Conservation (phyloP, 306 rosid species). For the Prunus campanulata region DNA sequence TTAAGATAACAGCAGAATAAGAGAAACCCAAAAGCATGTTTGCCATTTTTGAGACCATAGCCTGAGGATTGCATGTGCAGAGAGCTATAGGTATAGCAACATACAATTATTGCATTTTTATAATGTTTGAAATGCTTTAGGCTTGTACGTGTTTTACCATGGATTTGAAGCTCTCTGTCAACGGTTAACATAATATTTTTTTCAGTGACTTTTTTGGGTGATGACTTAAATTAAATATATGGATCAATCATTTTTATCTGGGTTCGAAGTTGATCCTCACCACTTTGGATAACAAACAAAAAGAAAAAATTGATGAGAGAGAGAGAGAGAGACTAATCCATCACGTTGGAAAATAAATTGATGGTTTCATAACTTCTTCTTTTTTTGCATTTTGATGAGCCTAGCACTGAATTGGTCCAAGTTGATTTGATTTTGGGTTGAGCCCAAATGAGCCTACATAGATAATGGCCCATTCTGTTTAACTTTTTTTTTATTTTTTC, state of each 20-base stretch:
- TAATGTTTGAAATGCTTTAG: not conserved
- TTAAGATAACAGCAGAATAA: conserved; percentile 1
- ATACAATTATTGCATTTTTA: not conserved
- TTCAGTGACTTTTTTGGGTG: not conserved
- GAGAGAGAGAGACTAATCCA: not conserved
- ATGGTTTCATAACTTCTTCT: too few species aligned
- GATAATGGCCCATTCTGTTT: not conserved
- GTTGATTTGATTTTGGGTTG: too few species aligned
- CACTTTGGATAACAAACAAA: not conserved
- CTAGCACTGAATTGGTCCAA: not conserved
- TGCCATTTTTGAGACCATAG: conserved; percentile 10
- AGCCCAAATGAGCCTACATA: not conserved
- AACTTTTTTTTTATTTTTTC: too few species aligned
- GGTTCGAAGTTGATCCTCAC: conserved; percentile 55
- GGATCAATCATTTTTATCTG: conserved; percentile 25
- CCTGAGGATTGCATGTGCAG: conserved; percentile 6
- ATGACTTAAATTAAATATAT: not conserved
- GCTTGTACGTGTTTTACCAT: not conserved
- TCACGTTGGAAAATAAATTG: not conserved
- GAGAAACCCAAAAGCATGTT: conserved; percentile 6
- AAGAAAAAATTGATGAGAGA: not conserved
- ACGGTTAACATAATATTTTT: not conserved
- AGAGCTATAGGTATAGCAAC: not conserved
- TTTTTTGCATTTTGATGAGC: not conserved
- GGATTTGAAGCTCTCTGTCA: conserved; percentile 3